Conservation (phyloP, 1,139 yeast species). For the Suhomyces bokatorum region DNA sequence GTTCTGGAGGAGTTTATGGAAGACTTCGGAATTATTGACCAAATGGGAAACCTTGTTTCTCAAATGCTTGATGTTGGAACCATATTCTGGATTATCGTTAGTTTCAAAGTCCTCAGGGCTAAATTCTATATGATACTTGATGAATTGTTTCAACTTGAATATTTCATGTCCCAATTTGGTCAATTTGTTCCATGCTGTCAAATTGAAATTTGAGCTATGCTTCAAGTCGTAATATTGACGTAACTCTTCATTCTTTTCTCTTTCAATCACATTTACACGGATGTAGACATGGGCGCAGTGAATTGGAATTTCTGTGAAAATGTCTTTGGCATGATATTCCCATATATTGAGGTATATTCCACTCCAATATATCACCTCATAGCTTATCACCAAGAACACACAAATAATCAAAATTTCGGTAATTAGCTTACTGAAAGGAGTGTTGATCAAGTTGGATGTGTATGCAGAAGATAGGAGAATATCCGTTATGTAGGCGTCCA, state of each 20-base stretch:
- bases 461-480: conserved; percentile 22
- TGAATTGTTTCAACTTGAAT: conserved; percentile 35
- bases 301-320: conserved; percentile 67
- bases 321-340: conserved; percentile 65
- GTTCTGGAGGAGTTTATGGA: conserved; percentile 1
- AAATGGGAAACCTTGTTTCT: conserved; percentile 53
- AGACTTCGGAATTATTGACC: conserved; percentile 48
- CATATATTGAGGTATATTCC: conserved; percentile 53
- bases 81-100: conserved; percentile 63
- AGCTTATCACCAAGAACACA: conserved; percentile 36
- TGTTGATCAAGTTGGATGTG: conserved; percentile 31
- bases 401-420: conserved; percentile 43
- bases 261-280: conserved; percentile 43
- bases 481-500: conserved; percentile 8
- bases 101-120: conserved; percentile 73
- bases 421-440: conserved; percentile 36
- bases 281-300: conserved; percentile 76
- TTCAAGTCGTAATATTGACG: conserved; percentile 32
- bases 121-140: conserved; percentile 71
- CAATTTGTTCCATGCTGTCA: conserved; percentile 18
- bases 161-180: conserved; percentile 23
- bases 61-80: conserved; percentile 65
- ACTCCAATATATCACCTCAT: conserved; percentile 47
- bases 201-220: conserved; percentile 28
- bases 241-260: conserved; percentile 21